Conservation (phyloP, 2,329 filamentous ascomycete species). For the Exophiala bonariae region DNA sequence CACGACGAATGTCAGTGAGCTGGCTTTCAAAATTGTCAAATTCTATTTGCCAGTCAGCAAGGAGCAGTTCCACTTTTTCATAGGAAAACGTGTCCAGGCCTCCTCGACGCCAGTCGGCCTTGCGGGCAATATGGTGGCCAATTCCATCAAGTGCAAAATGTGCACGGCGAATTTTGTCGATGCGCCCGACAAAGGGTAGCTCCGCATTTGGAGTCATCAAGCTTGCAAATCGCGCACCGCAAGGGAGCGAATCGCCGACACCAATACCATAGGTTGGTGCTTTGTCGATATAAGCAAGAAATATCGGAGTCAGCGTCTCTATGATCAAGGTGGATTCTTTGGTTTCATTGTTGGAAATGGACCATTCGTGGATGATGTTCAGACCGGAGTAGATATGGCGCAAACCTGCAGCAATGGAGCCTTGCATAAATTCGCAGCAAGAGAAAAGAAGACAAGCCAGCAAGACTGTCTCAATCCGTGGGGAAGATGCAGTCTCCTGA, state of each 20-base stretch:
- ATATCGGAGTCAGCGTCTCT: constrained; percentile 14
- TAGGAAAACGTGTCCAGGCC: constrained; percentile 3
- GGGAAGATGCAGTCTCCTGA: constrained; percentile 15
- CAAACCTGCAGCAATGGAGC: constrained; percentile 9
- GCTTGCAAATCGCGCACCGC: neutral
- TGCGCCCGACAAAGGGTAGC: constrained; percentile 12
- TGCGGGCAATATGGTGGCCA: constrained; percentile 17
- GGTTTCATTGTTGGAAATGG: constrained; percentile 4
- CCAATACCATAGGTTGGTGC: constrained; percentile 21
- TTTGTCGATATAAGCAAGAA: constrained; percentile 20
- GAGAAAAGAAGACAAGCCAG: constrained; percentile 22
- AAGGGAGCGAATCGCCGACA: neutral
- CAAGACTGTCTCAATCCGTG: constrained; percentile 18
- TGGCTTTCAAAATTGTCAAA: constrained; percentile 15
- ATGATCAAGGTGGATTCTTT: constrained; percentile 11
- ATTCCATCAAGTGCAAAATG: constrained; percentile 17
- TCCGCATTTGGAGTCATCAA: constrained; percentile 6
- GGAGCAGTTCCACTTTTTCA: constrained; percentile 9
- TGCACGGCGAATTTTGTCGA: constrained; percentile 9
- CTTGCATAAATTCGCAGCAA: constrained; percentile 21
- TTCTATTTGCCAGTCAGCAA: constrained; percentile 12
- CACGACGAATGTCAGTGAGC: neutral
- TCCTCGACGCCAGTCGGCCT: constrained; percentile 12
- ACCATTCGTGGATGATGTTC: constrained; percentile 21
- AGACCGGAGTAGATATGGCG: constrained; percentile 16